These are phyloP conservation scores for Colletotrichum sp. DNA, from an alignment of 2,329 filamentous ascomycete genomes.

Conservation along the genomic window DNA sequence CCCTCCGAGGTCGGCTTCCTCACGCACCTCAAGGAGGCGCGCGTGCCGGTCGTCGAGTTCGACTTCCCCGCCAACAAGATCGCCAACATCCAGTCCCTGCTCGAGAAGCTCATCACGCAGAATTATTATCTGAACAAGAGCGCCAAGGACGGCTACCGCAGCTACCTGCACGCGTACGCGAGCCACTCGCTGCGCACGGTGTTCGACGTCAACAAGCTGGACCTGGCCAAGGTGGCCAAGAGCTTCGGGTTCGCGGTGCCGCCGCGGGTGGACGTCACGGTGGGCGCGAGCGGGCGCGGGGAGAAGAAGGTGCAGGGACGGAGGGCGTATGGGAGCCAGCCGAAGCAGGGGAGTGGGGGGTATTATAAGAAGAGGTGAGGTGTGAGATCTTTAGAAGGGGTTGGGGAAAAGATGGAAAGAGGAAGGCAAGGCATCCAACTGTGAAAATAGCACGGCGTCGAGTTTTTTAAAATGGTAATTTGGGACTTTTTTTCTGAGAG, in stretches of 20 bases:
- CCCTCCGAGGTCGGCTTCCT: constrained; percentile 93
- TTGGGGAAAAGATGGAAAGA: not conserved
- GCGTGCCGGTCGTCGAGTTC: constrained; percentile 94
- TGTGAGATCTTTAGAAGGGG: not conserved
- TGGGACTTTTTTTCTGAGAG: not conserved
- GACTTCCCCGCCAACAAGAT: constrained; percentile 95
- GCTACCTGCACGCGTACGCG: constrained; percentile 94
- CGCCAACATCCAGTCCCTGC: constrained; percentile 85
- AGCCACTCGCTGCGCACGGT: constrained; percentile 64
- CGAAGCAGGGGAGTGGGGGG: constrained; percentile 41
- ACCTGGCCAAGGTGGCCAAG: constrained; percentile 83
- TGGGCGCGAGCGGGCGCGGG: constrained; percentile 81
- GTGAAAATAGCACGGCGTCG: not conserved
- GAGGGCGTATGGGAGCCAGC: constrained; percentile 80
- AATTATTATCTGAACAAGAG: constrained; percentile 98
- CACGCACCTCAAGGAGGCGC: constrained; percentile 86
- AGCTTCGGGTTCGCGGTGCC: constrained; percentile 81
- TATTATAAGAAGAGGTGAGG: constrained; percentile 37
- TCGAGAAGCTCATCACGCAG: constrained; percentile 91
- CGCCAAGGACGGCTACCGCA: constrained; percentile 79
- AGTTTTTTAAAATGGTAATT: constrained; percentile 10
- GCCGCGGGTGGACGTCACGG: constrained; percentile 80
- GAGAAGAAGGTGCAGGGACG: constrained; percentile 71
- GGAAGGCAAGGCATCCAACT: not conserved
- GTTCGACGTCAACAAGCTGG: constrained; percentile 85